These are phyloP conservation scores for Solanum pennellii DNA, from an alignment of 257 asterid genomes.

Conservation along the genomic window DNA sequence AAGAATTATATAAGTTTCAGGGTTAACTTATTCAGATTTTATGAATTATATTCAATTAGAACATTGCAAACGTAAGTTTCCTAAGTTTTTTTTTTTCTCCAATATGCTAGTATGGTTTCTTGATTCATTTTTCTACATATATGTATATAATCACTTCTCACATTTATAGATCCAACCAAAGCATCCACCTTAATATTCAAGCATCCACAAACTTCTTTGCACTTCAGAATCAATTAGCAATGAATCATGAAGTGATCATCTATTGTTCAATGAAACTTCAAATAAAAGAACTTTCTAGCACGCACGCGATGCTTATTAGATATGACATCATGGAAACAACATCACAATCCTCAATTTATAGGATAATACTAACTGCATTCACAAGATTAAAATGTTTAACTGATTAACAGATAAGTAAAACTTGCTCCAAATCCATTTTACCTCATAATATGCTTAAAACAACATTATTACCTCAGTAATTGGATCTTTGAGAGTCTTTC, in stretches of 20 bases:
- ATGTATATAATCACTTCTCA: not conserved
- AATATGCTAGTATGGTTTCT: not conserved
- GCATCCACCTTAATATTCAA: not conserved
- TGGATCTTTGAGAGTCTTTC: conserved; percentile 69
- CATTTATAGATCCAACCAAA: not conserved
- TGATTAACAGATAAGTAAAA: not conserved
- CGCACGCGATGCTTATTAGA: not conserved
- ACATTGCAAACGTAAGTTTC: not conserved
- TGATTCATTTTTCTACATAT: not conserved
- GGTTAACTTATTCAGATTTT: not conserved
- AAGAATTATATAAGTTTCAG: not conserved
- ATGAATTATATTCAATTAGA: not conserved
- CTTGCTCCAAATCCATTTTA: not conserved
- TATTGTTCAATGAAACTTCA: not conserved
- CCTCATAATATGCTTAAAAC: not conserved
- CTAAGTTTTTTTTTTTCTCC: not conserved
- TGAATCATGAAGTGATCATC: not conserved
- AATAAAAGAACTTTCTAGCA: not conserved
- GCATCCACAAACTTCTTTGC: not conserved
- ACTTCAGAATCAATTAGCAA: not conserved
- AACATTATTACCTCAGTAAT: conserved; percentile 44
- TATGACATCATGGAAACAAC: not conserved
- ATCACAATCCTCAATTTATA: not conserved
- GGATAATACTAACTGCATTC: not conserved
- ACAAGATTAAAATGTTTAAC: not conserved